Evolutionary conservation across 1,284 basidiomycete genomes (phyloP), one percentile per base, ranked within the genome.

Genomic region (Tranzscheliella williamsii): DNA sequence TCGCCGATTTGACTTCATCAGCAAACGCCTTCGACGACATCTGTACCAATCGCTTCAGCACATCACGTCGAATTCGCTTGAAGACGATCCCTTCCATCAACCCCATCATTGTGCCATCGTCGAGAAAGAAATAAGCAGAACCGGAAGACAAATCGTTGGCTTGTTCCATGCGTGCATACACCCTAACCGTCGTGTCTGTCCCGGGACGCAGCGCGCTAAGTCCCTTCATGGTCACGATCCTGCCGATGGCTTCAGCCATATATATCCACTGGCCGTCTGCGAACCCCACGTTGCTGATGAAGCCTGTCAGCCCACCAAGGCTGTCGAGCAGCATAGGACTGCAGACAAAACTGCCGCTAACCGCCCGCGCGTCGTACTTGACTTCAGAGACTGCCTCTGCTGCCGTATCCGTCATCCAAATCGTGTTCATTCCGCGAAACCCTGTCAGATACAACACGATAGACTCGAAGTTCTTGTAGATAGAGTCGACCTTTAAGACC

Each of bases 251-350:
- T 11, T 67, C 52, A 3, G 60, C 65, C 49, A 67, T 67, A 42
- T 60, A 63, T 18, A 67, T 51, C 15, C 44, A 47, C 16, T 42
- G 38, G 4, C 47, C 51, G 11, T 49, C 50, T 4, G 60, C 65
- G 18, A 67, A 52, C 22, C 51, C 42, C 4, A 67, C 60, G 17
- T 67, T 67, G 52, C 51, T 51, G 46, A 67, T 63, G 35, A 67
- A 67, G 36, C 65, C 65, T 5, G 65, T 55, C 36, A 67, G 49
- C 4, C 53, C 51, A 13, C 65, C 65, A 12, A 67, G 47, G n/a
- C 51, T 49, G 48, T 67, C 65, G 2, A 55, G 52, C 18, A 67
- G 51, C 51, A 58, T 56, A 17, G 65, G 65, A 39, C 46, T 50
- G 43, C 54, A 58, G 12, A 64, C 7, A 32, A 57, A 67, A 11